Conservation (phyloP, 2,329 filamentous ascomycete species). For the Aspergillus costaricaensis region DNA sequence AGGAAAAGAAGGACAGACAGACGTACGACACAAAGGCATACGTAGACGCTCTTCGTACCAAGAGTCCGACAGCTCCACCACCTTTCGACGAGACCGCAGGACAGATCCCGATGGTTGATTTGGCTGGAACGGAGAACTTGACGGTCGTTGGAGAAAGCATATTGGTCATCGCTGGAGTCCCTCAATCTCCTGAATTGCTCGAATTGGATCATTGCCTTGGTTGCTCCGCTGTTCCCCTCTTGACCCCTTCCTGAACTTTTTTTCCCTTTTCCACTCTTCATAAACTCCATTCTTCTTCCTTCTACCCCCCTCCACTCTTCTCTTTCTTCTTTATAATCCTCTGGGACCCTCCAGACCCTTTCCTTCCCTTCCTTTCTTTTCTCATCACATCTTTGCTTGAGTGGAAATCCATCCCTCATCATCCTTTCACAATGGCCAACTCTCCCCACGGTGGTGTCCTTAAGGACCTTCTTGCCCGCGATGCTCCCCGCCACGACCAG, state of each 20-base stretch:
- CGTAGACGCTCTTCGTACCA: conserved; percentile 17
- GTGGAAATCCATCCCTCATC: neutral
- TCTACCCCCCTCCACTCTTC: neutral
- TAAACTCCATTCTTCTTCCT: neutral
- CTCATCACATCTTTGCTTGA: neutral
- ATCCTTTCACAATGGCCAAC: conserved; percentile 49
- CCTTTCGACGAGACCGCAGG: conserved; percentile 12
- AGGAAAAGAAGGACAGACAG: neutral
- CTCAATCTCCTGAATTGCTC: conserved; percentile 12
- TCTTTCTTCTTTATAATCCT: conserved; percentile 12
- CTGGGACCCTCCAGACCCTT: conserved; percentile 7
- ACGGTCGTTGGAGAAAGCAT: neutral
- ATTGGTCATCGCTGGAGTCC: conserved; percentile 1
- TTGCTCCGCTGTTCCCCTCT: neutral
- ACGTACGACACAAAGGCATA: conserved; percentile 8
- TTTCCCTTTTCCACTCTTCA: neutral
- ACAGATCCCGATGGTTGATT: conserved; percentile 11
- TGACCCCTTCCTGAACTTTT: conserved; percentile 1
- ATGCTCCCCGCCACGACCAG: conserved; percentile 78
- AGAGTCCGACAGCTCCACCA: conserved; percentile 16
- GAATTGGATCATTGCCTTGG: neutral
- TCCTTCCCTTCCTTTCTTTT: conserved; percentile 3
- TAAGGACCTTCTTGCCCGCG: conserved; percentile 95
- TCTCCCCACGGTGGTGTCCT: conserved; percentile 85
- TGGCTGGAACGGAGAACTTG: conserved; percentile 12